Percentiles rank a stretch among this genome's conserved stretches.
Evolutionary conservation across 1,284 basidiomycete genomes (phyloP).

Genomic region (Singerocomus inundabilis): DNA sequence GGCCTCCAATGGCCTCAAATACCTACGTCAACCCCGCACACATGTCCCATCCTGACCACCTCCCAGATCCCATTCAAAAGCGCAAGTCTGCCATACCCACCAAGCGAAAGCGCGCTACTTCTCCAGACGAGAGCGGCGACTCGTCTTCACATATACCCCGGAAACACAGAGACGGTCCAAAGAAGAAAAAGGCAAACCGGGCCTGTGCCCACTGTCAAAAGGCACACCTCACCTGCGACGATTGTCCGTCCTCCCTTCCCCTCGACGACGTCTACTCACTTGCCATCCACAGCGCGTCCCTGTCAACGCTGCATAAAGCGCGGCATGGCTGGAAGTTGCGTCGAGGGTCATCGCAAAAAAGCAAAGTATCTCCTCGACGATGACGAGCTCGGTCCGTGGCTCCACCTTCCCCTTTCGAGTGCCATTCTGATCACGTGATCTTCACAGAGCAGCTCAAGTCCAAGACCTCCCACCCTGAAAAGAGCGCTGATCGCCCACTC

Average conservation of each 20-base stretch:
- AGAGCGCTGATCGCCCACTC: slow-evolving; percentile 26
- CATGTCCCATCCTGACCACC: slow-evolving; percentile 21
- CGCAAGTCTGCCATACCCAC: slow-evolving; percentile 15
- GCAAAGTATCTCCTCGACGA: slow-evolving; percentile 96
- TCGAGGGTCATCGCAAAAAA: slow-evolving; percentile 95
- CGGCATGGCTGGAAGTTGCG: slow-evolving; percentile 84
- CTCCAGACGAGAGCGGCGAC: slow-evolving; percentile 51
- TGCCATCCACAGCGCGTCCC: slow-evolving; percentile 69
- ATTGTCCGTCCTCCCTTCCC: slow-evolving; percentile 58
- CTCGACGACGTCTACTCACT: slow-evolving; percentile 15
- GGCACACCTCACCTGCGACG: slow-evolving; percentile 96
- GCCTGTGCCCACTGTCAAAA: slow-evolving; percentile 96
- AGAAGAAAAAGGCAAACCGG: slow-evolving; percentile 90
- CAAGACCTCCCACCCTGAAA: slow-evolving; percentile 25
- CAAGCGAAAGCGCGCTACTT: slow-evolving; percentile 44
- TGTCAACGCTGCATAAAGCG: slow-evolving; percentile 95
- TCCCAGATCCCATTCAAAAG: slow-evolving; percentile 12
- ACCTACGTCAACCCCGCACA: slow-evolving; percentile 30
- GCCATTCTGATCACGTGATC: slow-evolving; percentile 39
- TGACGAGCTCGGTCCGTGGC: slow-evolving; percentile 77
- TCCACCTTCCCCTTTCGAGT: slow-evolving; percentile 22
- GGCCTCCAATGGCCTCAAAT: slow-evolving; percentile 6
- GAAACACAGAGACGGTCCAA: slow-evolving; percentile 67
- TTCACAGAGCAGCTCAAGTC: slow-evolving; percentile 59
- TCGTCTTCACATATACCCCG: slow-evolving; percentile 41